These are phyloP conservation scores for Podila verticillata DNA, from an alignment of 192 early-diverging fungal species.

Conservation along the genomic window DNA sequence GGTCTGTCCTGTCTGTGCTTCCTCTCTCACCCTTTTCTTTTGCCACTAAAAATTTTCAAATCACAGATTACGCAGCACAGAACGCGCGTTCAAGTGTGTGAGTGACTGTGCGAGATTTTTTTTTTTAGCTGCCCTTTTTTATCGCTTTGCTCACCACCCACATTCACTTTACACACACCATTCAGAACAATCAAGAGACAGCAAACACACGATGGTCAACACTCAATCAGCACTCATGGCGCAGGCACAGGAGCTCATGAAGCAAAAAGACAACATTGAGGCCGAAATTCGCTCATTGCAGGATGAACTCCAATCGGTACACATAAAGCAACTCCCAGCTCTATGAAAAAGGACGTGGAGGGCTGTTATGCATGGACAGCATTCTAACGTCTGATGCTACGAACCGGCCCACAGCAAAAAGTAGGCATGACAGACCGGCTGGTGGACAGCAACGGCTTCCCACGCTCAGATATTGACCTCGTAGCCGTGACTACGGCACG, in stretches of 20 bases:
- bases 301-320: constrained; percentile 50
- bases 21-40: too few relatives aligned
- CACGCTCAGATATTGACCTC: constrained; percentile 63
- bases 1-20: too few relatives aligned
- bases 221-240: constrained; percentile 38
- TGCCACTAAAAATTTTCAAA: too few relatives aligned
- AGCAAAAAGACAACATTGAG: constrained; percentile 58
- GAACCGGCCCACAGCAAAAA: constrained; percentile 40
- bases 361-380: too few relatives aligned
- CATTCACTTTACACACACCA: not conserved
- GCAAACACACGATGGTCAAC: constrained; percentile 20
- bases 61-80: too few relatives aligned
- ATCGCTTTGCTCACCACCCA: not conserved
- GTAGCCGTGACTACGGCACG: constrained; percentile 57
- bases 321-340: too few relatives aligned
- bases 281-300: constrained; percentile 50
- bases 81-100: too few relatives aligned
- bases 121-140: not conserved
- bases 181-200: not conserved
- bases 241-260: constrained; percentile 56
- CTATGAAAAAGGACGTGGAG: too few relatives aligned
- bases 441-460: constrained; percentile 59
- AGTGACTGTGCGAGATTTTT: too few relatives aligned
- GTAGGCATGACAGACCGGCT: constrained; percentile 60
- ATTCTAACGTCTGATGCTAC: too few relatives aligned